Evolutionary conservation across 2,329 filamentous ascomycete genomes (phyloP).

Genomic region (Delphinella strobiligena): DNA sequence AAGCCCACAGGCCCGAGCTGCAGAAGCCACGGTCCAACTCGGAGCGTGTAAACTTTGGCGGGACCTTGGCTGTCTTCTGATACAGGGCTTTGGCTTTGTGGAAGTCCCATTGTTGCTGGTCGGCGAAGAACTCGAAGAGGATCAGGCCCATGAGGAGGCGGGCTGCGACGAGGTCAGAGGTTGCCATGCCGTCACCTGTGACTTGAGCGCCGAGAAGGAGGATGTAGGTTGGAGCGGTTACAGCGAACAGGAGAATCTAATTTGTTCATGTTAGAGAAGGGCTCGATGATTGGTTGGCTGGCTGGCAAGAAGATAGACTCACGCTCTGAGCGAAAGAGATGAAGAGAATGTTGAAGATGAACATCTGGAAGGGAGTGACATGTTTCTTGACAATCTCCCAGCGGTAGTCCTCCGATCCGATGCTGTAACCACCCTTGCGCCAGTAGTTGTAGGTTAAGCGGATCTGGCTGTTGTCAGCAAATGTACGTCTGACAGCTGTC

Average conservation of each 20-base stretch:
- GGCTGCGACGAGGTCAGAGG: slow-evolving; percentile 46
- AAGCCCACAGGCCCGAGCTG: slow-evolving; percentile 72
- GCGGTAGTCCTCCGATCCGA: slow-evolving; percentile 90
- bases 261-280: neutral
- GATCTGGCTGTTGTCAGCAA: too few relatives aligned
- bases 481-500: too few relatives aligned
- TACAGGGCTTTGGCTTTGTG: slow-evolving; percentile 73
- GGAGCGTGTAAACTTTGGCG: slow-evolving; percentile 44
- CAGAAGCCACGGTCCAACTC: slow-evolving; percentile 87
- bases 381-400: slow-evolving; percentile 66
- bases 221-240: slow-evolving; percentile 73
- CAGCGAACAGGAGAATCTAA: slow-evolving; percentile 61
- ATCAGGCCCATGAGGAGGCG: slow-evolving; percentile 44
- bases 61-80: slow-evolving; percentile 58
- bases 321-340: slow-evolving; percentile 66
- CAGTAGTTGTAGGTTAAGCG: slow-evolving; percentile 95
- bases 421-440: slow-evolving; percentile 80
- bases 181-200: slow-evolving; percentile 35
- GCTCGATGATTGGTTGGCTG: too few relatives aligned
- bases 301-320: slow-evolving; percentile 17
- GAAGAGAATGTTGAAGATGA: slow-evolving; percentile 79
- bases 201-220: slow-evolving; percentile 60
- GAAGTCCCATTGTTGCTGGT: slow-evolving; percentile 89
- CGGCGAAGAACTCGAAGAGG: slow-evolving; percentile 65
- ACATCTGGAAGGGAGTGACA: slow-evolving; percentile 55